phyloP scores from a whole-genome alignment of 1,284 basidiomycete species.

The Ceratobasidium papillatum region DNA sequence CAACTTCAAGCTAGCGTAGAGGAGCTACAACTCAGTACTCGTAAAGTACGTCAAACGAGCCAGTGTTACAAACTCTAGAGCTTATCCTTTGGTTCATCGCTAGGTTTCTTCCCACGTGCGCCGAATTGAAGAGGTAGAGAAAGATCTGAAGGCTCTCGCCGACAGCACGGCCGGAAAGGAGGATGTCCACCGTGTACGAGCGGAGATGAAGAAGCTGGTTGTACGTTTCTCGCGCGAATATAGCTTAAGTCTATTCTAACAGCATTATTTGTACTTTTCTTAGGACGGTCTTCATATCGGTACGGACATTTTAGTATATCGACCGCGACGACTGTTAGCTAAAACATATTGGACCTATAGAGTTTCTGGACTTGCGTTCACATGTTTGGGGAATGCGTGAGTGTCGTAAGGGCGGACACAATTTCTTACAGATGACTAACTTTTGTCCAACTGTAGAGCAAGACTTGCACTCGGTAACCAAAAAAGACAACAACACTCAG shows the following conservation, averaged over 20 bases:
- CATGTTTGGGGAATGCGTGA: conserved; percentile 86
- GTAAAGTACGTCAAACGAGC: conserved; percentile 63
- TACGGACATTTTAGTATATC: conserved; percentile 52
- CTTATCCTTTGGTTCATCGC: neutral
- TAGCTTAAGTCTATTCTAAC: neutral
- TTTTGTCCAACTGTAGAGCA: conserved; percentile 62
- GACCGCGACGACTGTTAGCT: neutral
- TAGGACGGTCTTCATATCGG: conserved; percentile 77
- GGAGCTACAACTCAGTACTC: conserved; percentile 83
- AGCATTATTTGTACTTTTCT: neutral
- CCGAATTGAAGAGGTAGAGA: conserved; percentile 87
- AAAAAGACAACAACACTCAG: conserved; percentile 69
- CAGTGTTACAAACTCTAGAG: neutral
- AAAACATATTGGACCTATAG: conserved; percentile 52
- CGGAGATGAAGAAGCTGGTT: conserved; percentile 86
- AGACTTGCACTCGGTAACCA: conserved; percentile 76
- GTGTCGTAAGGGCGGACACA: conserved; percentile 52
- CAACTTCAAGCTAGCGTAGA: conserved; percentile 86
- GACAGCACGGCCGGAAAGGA: conserved; percentile 76
- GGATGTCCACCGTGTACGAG: conserved; percentile 75
- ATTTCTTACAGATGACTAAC: conserved; percentile 37
- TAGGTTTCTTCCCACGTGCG: conserved; percentile 86
- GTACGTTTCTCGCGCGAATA: conserved; percentile 48
- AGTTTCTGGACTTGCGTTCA: conserved; percentile 77
- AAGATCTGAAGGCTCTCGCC: conserved; percentile 81